Conservation (phyloP, 768 basidiomycete genomes). For the Lentinus tigrinus region DNA sequence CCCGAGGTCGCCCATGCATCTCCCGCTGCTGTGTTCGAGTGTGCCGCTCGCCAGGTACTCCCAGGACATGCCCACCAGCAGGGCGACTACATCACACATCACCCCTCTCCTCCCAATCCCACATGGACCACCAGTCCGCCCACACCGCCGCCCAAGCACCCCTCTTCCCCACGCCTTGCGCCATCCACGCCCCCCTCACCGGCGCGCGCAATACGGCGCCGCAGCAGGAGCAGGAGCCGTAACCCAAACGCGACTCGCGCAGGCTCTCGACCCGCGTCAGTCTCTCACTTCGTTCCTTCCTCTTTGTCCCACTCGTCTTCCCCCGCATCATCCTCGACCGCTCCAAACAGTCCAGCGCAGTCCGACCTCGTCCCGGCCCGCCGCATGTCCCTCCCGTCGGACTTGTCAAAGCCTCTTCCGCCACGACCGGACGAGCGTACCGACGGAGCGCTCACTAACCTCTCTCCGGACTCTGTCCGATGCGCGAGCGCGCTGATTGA, state of each 20-base stretch:
- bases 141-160: conserved; percentile 44
- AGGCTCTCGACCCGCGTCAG: conserved; percentile 31
- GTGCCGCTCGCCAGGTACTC: background rate
- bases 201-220: conserved; percentile 3
- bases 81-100: conserved; percentile 13
- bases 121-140: conserved; percentile 61
- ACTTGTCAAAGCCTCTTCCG: conserved; percentile 16
- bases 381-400: conserved; percentile 16
- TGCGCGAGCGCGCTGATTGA: conserved; percentile 3
- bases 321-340: conserved; percentile 36
- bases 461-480: conserved; percentile 8
- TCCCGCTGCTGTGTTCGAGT: conserved; percentile 3
- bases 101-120: conserved; percentile 33
- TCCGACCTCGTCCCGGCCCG: conserved; percentile 2
- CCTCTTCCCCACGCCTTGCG: conserved; percentile 36
- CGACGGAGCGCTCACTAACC: conserved; percentile 5
- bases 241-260: conserved; percentile 23
- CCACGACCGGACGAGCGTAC: background rate
- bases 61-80: background rate
- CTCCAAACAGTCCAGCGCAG: background rate
- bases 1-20: conserved; percentile 32
- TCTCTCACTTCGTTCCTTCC: conserved; percentile 36
- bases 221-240: conserved; percentile 9
- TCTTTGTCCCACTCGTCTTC: conserved; percentile 36
- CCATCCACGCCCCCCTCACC: conserved; percentile 9